These are phyloP conservation scores for Kurtzmaniella natalensis DNA, from an alignment of 1,139 yeast species.

Conservation along the genomic window DNA sequence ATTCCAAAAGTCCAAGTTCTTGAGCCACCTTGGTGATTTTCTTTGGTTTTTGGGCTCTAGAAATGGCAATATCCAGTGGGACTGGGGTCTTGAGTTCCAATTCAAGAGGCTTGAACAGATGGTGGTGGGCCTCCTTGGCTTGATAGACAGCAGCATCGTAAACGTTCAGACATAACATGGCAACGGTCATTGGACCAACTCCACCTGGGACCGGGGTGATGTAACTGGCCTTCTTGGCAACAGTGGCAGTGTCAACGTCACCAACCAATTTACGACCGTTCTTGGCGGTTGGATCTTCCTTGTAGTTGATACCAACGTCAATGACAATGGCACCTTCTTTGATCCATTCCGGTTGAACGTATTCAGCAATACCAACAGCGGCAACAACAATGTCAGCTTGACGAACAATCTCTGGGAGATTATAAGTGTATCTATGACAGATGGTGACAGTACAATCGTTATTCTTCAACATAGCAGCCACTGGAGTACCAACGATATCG, in stretches of 20 bases:
- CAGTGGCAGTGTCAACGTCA: conserved; percentile 66
- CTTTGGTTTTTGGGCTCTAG: conserved; percentile 70
- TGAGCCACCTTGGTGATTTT: conserved; percentile 57
- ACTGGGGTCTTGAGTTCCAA: conserved; percentile 53
- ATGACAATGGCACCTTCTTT: conserved; percentile 66
- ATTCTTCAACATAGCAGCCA: conserved; percentile 65
- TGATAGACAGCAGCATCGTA: conserved; percentile 58
- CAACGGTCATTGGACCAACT: conserved; percentile 88
- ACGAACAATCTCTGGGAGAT: conserved; percentile 49
- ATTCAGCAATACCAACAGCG: conserved; percentile 72
- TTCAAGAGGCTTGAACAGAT: conserved; percentile 45
- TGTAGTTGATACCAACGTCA: conserved; percentile 78
- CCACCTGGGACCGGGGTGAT: conserved; percentile 88
- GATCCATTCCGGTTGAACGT: conserved; percentile 68
- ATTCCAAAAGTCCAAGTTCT: conserved; percentile 58
- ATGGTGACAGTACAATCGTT: conserved; percentile 74
- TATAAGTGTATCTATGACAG: conserved; percentile 57
- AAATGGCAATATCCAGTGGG: conserved; percentile 73
- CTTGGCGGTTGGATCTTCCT: conserved; percentile 58
- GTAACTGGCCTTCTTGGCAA: conserved; percentile 52
- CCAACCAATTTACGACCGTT: conserved; percentile 70
- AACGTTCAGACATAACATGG: conserved; percentile 72
- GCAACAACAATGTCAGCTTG: conserved; percentile 72
- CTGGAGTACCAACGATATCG: conserved; percentile 80
- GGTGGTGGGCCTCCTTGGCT: conserved; percentile 44